These are phyloP conservation scores for Wallacemonas sp. DNA, from an alignment of 208 protist genomes.

Conservation along the genomic window DNA sequence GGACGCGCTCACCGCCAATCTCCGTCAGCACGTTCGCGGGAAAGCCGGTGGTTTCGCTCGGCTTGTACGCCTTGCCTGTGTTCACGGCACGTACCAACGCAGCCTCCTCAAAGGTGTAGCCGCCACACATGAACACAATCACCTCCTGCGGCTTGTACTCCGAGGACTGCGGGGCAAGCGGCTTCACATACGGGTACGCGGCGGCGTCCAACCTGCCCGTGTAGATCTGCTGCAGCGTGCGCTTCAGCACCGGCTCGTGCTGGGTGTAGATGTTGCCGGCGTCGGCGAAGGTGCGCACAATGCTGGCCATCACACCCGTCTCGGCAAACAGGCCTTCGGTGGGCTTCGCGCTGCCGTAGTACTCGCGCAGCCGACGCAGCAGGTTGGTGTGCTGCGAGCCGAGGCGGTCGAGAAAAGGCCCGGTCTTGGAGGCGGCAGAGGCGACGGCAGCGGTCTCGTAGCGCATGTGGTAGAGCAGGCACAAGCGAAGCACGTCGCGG, in stretches of 20 bases:
- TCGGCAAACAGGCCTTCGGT: slow-evolving; percentile 89
- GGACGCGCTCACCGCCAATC: slow-evolving; percentile 57
- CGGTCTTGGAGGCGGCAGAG: slow-evolving; percentile 18
- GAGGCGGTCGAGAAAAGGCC: slow-evolving; percentile 44
- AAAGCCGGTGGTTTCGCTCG: slow-evolving; percentile 41
- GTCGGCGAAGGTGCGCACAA: slow-evolving; percentile 80
- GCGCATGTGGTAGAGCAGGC: slow-evolving; percentile 80
- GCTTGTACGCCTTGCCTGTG: slow-evolving; percentile 56
- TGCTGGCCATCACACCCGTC: slow-evolving; percentile 85
- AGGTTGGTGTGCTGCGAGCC: slow-evolving; percentile 37
- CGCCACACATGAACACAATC: slow-evolving; percentile 86
- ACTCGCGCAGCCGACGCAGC: slow-evolving; percentile 62
- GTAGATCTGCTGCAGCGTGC: slow-evolving; percentile 79
- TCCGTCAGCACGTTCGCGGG: slow-evolving; percentile 30
- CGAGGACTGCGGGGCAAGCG: slow-evolving; percentile 22
- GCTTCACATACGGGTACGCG: slow-evolving; percentile 60
- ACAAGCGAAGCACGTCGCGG: slow-evolving; percentile 70
- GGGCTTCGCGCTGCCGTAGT: slow-evolving; percentile 48
- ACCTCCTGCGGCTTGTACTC: slow-evolving; percentile 65
- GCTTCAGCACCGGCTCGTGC: slow-evolving; percentile 93
- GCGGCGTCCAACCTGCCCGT: slow-evolving; percentile 51
- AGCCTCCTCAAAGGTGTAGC: slow-evolving; percentile 83
- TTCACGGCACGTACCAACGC: slow-evolving; percentile 80
- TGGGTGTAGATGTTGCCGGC: slow-evolving; percentile 98
- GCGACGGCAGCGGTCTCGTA: slow-evolving; percentile 58